Evolutionary conservation across 148 eudicot genomes (phyloP).

Genomic region (Salicornia ramosissima): DNA sequence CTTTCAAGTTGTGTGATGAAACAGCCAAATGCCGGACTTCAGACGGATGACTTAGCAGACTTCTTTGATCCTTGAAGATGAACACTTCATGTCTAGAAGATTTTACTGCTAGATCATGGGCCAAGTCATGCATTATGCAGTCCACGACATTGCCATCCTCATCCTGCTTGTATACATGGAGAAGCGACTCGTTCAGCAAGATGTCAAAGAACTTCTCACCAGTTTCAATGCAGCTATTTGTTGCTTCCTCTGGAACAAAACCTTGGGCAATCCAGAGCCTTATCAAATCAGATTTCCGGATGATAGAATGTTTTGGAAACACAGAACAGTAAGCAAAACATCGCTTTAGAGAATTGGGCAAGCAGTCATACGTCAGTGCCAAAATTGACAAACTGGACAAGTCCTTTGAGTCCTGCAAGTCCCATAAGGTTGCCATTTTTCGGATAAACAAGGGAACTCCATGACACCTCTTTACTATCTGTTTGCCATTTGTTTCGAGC

Average conservation of each 20-base stretch:
- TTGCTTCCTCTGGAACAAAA: neutral
- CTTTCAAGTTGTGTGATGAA: neutral
- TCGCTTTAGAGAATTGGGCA: neutral
- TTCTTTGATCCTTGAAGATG: neutral
- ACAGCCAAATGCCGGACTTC: neutral
- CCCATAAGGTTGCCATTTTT: neutral
- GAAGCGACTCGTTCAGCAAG: neutral
- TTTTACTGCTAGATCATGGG: neutral
- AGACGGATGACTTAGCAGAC: neutral
- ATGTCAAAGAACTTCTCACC: neutral
- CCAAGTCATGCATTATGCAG: neutral
- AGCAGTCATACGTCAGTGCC: neutral
- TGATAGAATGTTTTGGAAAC: neutral
- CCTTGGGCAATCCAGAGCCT: constrained; percentile 10
- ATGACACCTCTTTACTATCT: neutral
- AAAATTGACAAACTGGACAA: neutral
- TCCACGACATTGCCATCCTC: constrained; percentile 2
- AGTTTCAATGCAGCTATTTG: neutral
- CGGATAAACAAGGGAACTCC: neutral
- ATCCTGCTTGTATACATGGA: neutral
- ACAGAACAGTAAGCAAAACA: constrained; percentile 1
- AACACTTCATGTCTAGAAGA: constrained; percentile 2
- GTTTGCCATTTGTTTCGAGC: neutral
- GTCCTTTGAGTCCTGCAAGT: neutral
- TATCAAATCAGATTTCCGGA: neutral